Evolutionary conservation across 139 green algal species (phyloP).

Genomic region (Chlamydomonas sp.): DNA sequence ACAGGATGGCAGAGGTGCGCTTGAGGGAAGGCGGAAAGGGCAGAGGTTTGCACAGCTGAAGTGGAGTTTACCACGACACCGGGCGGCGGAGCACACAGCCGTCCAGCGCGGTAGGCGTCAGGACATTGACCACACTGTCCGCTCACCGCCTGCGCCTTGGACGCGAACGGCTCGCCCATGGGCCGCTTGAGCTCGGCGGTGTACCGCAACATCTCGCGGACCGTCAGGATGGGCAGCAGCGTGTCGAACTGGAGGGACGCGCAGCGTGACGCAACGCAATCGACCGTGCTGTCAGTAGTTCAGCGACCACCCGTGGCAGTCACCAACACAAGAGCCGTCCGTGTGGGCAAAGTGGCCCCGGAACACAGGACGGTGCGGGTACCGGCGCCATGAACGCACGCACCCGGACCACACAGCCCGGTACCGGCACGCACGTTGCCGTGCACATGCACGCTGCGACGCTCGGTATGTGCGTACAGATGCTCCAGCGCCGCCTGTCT

Average conservation of each 20-base stretch:
- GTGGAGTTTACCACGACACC: background rate
- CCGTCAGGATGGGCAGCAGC: slow-evolving; percentile 73
- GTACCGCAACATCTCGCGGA: slow-evolving; percentile 85
- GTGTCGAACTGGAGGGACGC: slow-evolving; percentile 64
- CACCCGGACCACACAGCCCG: no score
- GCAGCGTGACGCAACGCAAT: no score
- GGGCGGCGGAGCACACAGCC: background rate
- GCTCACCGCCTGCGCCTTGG: slow-evolving; percentile 65
- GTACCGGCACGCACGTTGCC: no score
- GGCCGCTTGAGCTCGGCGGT: slow-evolving; percentile 72
- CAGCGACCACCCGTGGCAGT: background rate
- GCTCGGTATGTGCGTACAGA: background rate
- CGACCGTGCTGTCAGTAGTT: slow-evolving; percentile 6
- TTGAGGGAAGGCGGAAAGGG: no score
- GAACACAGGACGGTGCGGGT: no score
- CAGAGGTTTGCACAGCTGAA: background rate
- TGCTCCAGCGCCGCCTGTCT: background rate
- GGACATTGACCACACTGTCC: background rate
- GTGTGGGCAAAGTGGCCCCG: no score
- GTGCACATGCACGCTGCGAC: no score
- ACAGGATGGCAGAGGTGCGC: no score
- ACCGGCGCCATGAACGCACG: no score
- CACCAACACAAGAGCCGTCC: background rate
- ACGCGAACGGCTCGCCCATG: slow-evolving; percentile 31
- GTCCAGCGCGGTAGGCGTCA: background rate